These are phyloP conservation scores for Sistotremastrum suecicum DNA, from an alignment of 768 basidiomycete genomes.

Conservation along the genomic window DNA sequence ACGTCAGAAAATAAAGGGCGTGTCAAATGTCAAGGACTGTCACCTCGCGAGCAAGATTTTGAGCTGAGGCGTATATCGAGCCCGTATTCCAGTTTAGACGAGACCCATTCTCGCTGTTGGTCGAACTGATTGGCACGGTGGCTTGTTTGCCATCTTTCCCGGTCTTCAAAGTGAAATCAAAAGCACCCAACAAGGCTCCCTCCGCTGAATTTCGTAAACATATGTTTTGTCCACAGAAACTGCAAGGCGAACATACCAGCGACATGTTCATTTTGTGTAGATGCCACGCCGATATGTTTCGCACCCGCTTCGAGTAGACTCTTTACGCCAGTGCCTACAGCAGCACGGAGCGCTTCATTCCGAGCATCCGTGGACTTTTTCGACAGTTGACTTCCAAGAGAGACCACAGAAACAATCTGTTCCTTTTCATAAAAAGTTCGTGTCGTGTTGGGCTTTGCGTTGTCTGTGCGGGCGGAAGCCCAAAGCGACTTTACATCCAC, in stretches of 20 bases:
- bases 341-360: constrained; percentile 50
- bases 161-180: constrained; percentile 71
- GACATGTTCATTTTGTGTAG: constrained; percentile 56
- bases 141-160: constrained; percentile 43
- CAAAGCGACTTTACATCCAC: constrained; percentile 1
- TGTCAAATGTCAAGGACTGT: constrained; percentile 7
- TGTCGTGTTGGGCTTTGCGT: constrained; percentile 11
- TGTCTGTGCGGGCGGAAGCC: constrained; percentile 9
- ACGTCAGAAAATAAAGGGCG: background rate
- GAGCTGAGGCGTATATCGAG: constrained; percentile 56
- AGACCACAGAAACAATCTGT: constrained; percentile 39
- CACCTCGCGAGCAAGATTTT: constrained; percentile 71
- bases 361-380: constrained; percentile 29
- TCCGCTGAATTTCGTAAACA: constrained; percentile 35
- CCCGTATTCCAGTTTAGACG: constrained; percentile 55
- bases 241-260: constrained; percentile 38
- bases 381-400: constrained; percentile 41
- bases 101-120: constrained; percentile 29
- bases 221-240: background rate
- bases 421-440: constrained; percentile 17
- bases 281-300: constrained; percentile 47
- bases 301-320: constrained; percentile 23
- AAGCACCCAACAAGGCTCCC: constrained; percentile 59
- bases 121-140: constrained; percentile 33
- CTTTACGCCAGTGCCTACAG: constrained; percentile 21